Evolutionary conservation across 257 asterid genomes (phyloP).

Genomic region (Salvia hispanica): DNA sequence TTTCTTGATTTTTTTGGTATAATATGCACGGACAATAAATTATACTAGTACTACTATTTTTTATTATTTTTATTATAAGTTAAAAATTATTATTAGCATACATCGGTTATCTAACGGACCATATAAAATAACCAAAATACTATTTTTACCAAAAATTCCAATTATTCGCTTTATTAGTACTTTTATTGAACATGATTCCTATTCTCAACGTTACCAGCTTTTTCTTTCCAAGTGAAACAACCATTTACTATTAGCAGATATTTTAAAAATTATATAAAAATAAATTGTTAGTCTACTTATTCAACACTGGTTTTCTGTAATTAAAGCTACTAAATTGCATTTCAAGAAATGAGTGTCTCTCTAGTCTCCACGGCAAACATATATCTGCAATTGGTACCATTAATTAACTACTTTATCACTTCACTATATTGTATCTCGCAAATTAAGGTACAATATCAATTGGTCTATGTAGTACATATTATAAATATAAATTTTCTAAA

Average conservation of each 20-base stretch:
- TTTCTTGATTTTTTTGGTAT: no score
- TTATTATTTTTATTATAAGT: no score
- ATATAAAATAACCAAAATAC: no score
- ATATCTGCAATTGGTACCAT: slow-evolving; percentile 21
- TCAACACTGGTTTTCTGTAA: slow-evolving; percentile 27
- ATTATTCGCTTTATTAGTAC: neutral
- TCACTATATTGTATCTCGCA: no score
- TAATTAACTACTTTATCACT: neutral
- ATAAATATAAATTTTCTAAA: no score
- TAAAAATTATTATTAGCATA: no score
- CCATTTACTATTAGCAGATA: slow-evolving; percentile 15
- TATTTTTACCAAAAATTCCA: slow-evolving; percentile 12
- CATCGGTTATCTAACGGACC: no score
- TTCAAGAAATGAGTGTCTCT: slow-evolving; percentile 32
- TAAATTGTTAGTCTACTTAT: neutral
- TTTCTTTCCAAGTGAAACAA: slow-evolving; percentile 32
- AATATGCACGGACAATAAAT: no score
- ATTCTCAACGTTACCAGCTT: slow-evolving; percentile 32
- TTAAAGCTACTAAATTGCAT: slow-evolving; percentile 33
- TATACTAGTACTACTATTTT: no score
- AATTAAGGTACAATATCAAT: no score
- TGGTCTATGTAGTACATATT: no score
- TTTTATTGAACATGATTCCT: neutral
- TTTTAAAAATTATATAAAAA: no score
- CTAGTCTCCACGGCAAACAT: slow-evolving; percentile 15